These are phyloP conservation scores for Talaromyces verruculosus DNA, from an alignment of 2,329 filamentous ascomycete genomes.

Conservation along the genomic window DNA sequence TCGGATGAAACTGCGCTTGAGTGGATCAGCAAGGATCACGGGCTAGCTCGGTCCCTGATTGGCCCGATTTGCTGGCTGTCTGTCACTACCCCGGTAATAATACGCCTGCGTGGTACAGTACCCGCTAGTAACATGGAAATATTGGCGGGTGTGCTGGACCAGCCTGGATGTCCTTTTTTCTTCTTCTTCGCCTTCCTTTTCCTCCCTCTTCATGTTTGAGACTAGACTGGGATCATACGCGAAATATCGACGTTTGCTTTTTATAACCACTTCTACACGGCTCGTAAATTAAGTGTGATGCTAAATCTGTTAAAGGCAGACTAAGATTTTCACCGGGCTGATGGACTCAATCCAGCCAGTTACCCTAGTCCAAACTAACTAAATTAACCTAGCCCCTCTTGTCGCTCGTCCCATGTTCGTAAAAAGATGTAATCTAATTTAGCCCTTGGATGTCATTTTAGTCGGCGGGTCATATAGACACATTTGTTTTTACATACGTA, in stretches of 20 bases:
- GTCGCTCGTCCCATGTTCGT: conserved; percentile 5
- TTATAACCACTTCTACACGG: not conserved
- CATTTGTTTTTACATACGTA: not conserved
- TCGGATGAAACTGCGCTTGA: not conserved
- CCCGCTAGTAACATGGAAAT: not conserved
- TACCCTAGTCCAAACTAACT: not conserved
- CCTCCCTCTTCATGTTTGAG: not conserved
- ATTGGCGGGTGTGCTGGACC: not conserved
- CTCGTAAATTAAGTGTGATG: not conserved
- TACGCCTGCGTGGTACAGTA: not conserved
- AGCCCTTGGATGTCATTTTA: conserved; percentile 5
- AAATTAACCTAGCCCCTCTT: not conserved
- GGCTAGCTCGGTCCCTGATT: not conserved
- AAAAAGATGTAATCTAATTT: not conserved
- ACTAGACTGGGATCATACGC: conserved; percentile 1
- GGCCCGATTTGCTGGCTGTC: not conserved
- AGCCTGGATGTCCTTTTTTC: not conserved
- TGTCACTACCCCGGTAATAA: conserved; percentile 12
- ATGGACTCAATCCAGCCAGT: not conserved
- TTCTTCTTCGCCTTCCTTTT: not conserved
- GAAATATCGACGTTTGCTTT: not conserved
- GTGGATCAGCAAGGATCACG: not conserved
- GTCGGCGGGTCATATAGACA: conserved; percentile 9
- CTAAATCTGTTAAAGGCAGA: not conserved
- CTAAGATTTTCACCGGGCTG: conserved; percentile 3